Evolutionary conservation across 108 stramenopile genomes (phyloP).

Genomic region (Aureococcus anophagefferens): DNA sequence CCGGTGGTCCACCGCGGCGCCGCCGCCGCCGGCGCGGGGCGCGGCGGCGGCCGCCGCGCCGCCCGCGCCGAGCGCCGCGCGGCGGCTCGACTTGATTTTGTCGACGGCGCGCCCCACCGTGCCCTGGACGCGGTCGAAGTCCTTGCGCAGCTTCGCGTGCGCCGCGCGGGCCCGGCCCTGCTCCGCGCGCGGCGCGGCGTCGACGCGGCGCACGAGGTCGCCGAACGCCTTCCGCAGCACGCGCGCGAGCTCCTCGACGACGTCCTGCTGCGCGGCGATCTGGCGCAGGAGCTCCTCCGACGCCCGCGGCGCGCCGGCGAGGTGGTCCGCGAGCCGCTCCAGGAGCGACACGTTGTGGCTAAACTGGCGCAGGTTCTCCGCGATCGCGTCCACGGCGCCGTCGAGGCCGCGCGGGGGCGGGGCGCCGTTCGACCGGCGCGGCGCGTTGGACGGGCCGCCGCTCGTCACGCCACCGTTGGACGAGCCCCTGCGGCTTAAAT

Average conservation of each 20-base stretch:
- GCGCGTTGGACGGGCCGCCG: too few species aligned
- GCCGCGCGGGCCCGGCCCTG: background rate
- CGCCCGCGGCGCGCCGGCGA: background rate
- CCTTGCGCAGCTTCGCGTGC: background rate
- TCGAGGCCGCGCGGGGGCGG: too few species aligned
- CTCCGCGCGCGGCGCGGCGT: background rate
- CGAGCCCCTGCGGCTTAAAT: too few species aligned
- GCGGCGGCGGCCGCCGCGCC: background rate
- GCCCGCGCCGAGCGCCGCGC: background rate
- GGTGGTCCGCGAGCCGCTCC: background rate
- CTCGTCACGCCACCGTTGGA: too few species aligned
- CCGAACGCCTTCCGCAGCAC: background rate
- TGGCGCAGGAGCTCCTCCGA: background rate
- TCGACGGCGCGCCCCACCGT: background rate
- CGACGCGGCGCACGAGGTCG: background rate
- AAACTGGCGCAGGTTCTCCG: background rate
- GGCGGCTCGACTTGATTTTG: background rate
- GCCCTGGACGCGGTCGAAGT: background rate
- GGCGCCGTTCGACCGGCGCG: too few species aligned
- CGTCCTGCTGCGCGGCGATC: background rate
- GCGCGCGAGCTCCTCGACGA: background rate
- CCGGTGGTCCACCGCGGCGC: background rate
- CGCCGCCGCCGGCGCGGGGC: background rate
- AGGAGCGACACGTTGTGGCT: background rate
- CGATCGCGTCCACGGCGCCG: too few species aligned